Percentiles rank a stretch among this genome's conserved stretches.
Evolutionary conservation across 1,139 yeast species (phyloP).

Genomic region (Protomyces arabidopsidicola): DNA sequence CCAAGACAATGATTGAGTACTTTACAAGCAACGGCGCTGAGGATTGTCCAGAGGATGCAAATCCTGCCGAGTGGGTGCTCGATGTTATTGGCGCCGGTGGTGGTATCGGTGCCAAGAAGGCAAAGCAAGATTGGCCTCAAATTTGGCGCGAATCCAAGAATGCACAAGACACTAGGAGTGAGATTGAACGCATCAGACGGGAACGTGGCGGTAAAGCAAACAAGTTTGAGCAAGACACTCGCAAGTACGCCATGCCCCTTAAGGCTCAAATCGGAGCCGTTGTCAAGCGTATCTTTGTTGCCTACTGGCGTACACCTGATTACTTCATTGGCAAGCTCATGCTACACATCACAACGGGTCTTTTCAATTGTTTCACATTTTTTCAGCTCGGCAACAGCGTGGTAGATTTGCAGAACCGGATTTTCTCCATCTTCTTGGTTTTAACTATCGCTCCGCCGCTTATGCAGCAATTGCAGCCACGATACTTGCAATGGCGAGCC

Average conservation of each 20-base stretch:
- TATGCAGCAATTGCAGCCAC: constrained; percentile 53
- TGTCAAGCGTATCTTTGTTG: constrained; percentile 51
- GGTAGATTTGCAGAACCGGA: constrained; percentile 39
- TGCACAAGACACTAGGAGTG: constrained; percentile 42
- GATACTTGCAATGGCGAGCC: constrained; percentile 57
- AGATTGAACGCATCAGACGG: constrained; percentile 30
- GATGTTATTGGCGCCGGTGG: constrained; percentile 79
- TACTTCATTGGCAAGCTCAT: constrained; percentile 53
- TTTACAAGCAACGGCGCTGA: constrained; percentile 65
- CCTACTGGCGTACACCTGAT: constrained; percentile 71
- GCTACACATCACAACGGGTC: constrained; percentile 49
- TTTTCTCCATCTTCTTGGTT: constrained; percentile 52
- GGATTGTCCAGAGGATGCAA: constrained; percentile 62
- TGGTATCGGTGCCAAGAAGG: constrained; percentile 49
- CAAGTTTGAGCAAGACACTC: constrained; percentile 16
- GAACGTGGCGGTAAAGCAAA: constrained; percentile 11
- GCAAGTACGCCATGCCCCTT: constrained; percentile 44
- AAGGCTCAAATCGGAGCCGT: constrained; percentile 52
- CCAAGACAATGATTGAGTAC: constrained; percentile 57
- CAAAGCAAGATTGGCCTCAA: constrained; percentile 59
- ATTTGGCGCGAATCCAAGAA: constrained; percentile 62
- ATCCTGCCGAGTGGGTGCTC: constrained; percentile 82
- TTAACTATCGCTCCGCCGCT: constrained; percentile 51
- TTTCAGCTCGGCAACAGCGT: constrained; percentile 38
- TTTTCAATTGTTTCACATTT: constrained; percentile 53